Conservation (phyloP, 2,329 filamentous ascomycete genomes). For the Neofusicoccum sp. region DNA sequence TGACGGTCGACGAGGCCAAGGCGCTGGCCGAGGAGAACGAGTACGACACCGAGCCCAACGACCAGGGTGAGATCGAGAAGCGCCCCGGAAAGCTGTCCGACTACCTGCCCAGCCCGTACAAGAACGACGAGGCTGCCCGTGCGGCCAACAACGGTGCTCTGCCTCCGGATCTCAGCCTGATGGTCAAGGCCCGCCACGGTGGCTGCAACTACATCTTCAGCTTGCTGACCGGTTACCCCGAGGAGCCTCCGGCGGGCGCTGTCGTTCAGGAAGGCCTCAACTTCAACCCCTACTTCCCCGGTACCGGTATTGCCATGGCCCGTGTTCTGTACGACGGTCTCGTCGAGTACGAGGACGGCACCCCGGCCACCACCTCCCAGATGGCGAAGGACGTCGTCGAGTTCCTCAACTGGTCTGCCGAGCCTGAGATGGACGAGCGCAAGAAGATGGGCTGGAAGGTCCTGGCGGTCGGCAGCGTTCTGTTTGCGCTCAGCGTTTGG, state of each 20-base stretch:
- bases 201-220: constrained; percentile 99
- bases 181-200: constrained; percentile 96
- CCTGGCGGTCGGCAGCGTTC: constrained; percentile 73
- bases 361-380: constrained; percentile 91
- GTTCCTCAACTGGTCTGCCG: constrained; percentile 98
- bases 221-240: constrained; percentile 94
- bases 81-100: constrained; percentile 97
- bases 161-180: constrained; percentile 95
- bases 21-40: constrained; percentile 96
- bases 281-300: constrained; percentile 99
- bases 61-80: constrained; percentile 97
- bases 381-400: constrained; percentile 99
- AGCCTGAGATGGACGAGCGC: constrained; percentile 98
- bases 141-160: constrained; percentile 98
- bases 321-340: constrained; percentile 97
- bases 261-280: constrained; percentile 86
- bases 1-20: constrained; percentile 99
- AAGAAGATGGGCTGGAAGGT: constrained; percentile 99
- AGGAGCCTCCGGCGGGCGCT: constrained; percentile 90
- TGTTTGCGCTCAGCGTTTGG: constrained; percentile 91
- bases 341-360: constrained; percentile 97
- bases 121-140: constrained; percentile 98
- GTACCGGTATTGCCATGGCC: constrained; percentile 97
- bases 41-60: constrained; percentile 97
- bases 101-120: constrained; percentile 93